Percentiles rank a stretch among this genome's conserved stretches.
These are phyloP conservation scores for Teunomyces barrocoloradensis DNA, from an alignment of 805 yeast genomes.

Conservation along the genomic window DNA sequence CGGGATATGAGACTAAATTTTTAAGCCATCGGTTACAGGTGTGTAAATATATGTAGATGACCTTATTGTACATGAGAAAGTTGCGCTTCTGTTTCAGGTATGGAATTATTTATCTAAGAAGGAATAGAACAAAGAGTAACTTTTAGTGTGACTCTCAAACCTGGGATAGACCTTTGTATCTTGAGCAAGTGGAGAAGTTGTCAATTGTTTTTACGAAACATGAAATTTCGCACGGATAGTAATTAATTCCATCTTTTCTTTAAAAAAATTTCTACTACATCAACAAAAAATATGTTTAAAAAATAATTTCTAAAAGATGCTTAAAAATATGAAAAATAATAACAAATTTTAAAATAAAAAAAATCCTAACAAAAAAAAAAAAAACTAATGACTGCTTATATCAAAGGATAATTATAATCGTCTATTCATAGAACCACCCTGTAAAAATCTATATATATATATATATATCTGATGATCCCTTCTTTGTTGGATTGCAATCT, in stretches of 20 bases:
- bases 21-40: slow-evolving; percentile 2
- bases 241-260: neutral
- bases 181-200: neutral
- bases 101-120: neutral
- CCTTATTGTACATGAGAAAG: neutral
- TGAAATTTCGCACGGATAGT: neutral
- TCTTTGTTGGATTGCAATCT: neutral
- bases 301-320: slow-evolving; percentile 1
- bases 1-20: neutral
- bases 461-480: neutral
- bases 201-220: neutral
- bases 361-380: neutral
- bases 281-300: neutral
- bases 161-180: neutral
- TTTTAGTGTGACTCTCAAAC: neutral
- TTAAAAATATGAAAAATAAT: neutral
- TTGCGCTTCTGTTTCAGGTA: slow-evolving; percentile 4
- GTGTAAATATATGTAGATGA: slow-evolving; percentile 1
- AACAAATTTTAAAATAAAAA: neutral
- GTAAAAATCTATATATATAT: neutral
- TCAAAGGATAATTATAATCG: slow-evolving; percentile 2
- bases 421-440: slow-evolving; percentile 2
- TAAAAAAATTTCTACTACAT: neutral
- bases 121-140: neutral
- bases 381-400: neutral